phyloP scores from a whole-genome alignment of 495 filamentous ascomycete species.

The Trichoderma parareesei region DNA sequence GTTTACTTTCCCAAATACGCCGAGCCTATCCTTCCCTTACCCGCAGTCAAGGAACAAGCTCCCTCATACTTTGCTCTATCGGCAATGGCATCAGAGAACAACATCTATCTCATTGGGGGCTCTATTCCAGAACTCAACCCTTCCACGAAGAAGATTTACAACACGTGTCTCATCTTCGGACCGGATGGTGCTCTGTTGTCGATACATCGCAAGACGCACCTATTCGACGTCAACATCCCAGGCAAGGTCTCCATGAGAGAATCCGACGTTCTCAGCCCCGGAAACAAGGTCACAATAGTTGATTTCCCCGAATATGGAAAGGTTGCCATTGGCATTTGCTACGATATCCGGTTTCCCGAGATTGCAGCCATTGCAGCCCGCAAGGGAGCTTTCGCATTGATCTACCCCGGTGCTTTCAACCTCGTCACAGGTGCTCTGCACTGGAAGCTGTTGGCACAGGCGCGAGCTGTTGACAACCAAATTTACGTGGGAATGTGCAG shows the following conservation, averaged over 20 bases:
- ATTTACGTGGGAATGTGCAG: conserved; percentile 88
- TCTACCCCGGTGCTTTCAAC: conserved; percentile 97
- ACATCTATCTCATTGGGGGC: conserved; percentile 77
- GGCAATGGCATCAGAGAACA: conserved; percentile 64
- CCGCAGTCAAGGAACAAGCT: conserved; percentile 58
- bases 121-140: conserved; percentile 73
- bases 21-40: conserved; percentile 73
- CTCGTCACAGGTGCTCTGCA: conserved; percentile 85
- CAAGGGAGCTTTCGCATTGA: conserved; percentile 58
- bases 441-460: conserved; percentile 77
- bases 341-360: conserved; percentile 95
- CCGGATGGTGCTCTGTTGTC: conserved; percentile 68
- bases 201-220: conserved; percentile 85
- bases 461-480: conserved; percentile 90
- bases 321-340: conserved; percentile 86
- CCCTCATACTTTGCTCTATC: conserved; percentile 82
- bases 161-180: conserved; percentile 78
- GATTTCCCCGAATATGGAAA: conserved; percentile 80
- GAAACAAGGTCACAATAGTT: conserved; percentile 71
- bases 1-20: conserved; percentile 88
- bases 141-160: conserved; percentile 66
- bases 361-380: conserved; percentile 84
- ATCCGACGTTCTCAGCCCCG: conserved; percentile 80
- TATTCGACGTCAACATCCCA: conserved; percentile 98
- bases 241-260: conserved; percentile 88